Evolutionary conservation across 108 stramenopile genomes (phyloP).

Genomic region (Stephanodiscus triporus): DNA sequence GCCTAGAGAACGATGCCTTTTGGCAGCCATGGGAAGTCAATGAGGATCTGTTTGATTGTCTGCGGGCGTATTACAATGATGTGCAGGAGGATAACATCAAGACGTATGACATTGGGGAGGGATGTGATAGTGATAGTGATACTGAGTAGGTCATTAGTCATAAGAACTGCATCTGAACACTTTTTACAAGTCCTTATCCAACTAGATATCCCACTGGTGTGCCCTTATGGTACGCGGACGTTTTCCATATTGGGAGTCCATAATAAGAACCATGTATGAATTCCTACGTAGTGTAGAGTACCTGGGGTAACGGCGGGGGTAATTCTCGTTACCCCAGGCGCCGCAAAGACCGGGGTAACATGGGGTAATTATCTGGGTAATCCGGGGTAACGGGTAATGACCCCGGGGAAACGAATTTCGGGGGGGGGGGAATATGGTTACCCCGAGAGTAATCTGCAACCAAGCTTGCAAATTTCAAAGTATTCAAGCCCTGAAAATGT

Average conservation of each 20-base stretch:
- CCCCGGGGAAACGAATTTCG: too few relatives aligned
- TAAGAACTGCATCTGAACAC: background rate
- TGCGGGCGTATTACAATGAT: slow-evolving; percentile 6
- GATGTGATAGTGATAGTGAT: slow-evolving; percentile 6
- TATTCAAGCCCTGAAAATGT: too few relatives aligned
- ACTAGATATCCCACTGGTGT: background rate
- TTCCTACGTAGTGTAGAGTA: background rate
- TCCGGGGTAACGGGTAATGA: too few relatives aligned
- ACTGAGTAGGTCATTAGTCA: background rate
- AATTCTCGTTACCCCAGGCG: too few relatives aligned
- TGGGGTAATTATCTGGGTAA: too few relatives aligned
- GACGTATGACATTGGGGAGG: background rate
- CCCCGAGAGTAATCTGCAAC: too few relatives aligned
- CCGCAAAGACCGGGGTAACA: too few relatives aligned
- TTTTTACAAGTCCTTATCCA: background rate
- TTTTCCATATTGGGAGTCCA: background rate
- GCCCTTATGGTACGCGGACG: background rate
- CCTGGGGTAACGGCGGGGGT: too few relatives aligned
- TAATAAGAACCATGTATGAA: background rate
- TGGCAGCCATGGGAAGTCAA: background rate
- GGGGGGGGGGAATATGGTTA: too few relatives aligned
- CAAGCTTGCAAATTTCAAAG: too few relatives aligned
- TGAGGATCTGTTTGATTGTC: background rate
- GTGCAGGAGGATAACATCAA: background rate
- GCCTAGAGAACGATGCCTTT: background rate